Conservation (phyloP, 1,284 basidiomycete species). For the Sporisorium iseilematis-ciliati region DNA sequence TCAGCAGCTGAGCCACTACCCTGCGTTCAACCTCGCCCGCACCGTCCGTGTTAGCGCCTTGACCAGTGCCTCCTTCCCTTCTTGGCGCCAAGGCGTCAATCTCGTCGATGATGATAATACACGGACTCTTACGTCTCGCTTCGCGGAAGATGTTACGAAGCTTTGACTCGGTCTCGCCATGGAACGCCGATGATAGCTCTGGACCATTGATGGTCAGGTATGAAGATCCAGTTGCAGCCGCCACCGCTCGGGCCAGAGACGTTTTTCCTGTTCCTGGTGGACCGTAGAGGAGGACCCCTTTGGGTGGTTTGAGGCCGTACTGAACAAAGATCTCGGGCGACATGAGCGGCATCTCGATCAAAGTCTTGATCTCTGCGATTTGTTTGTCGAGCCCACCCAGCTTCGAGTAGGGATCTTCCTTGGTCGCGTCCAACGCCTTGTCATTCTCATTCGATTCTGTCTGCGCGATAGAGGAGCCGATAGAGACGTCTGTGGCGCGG, state of each 20-base stretch:
- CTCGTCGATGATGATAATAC: conserved; percentile 93
- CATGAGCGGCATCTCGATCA: conserved; percentile 93
- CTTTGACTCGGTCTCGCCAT: conserved; percentile 94
- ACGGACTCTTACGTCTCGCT: conserved; percentile 82
- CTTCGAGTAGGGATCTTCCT: conserved; percentile 73
- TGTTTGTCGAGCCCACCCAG: conserved; percentile 91
- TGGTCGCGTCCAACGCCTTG: conserved; percentile 1
- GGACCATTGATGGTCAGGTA: conserved; percentile 83
- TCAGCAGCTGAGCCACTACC: conserved; percentile 93
- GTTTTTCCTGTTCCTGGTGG: conserved; percentile 70
- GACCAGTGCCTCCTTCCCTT: conserved; percentile 87
- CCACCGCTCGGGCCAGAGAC: conserved; percentile 64
- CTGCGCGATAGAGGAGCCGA: conserved; percentile 57
- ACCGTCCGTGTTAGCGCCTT: conserved; percentile 73
- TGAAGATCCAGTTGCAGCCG: conserved; percentile 58
- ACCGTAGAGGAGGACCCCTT: conserved; percentile 68
- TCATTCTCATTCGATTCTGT: conserved; percentile 14
- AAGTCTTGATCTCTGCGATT: conserved; percentile 87
- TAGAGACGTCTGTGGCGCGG: conserved; percentile 70
- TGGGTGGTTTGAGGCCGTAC: conserved; percentile 75
- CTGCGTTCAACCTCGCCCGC: conserved; percentile 87
- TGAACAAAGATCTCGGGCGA: conserved; percentile 88
- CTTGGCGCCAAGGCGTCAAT: conserved; percentile 93
- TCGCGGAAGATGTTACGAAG: conserved; percentile 89
- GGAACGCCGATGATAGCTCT: conserved; percentile 91